Percentiles rank a stretch among this genome's conserved stretches.
Conservation (phyloP, 148 eudicot genomes). For the Tetragonia tetragonoides region DNA sequence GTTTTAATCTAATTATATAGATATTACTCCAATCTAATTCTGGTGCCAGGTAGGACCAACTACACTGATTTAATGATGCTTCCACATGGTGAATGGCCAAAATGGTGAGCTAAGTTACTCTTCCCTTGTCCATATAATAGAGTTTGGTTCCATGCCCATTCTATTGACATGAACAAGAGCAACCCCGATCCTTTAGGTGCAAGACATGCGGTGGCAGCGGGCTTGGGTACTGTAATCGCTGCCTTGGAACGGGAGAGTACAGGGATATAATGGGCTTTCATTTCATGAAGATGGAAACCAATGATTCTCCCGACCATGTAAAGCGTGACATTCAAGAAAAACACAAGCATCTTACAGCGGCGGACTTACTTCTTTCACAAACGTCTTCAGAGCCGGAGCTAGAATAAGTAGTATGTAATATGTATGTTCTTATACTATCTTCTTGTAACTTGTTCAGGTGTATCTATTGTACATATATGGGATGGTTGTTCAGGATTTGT, state of each 20-base stretch:
- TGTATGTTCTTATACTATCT: neutral
- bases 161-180: slow-evolving; percentile 4
- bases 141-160: neutral
- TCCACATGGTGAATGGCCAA: slow-evolving; percentile 91
- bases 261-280: slow-evolving; percentile 72
- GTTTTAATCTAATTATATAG: too few species aligned
- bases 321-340: slow-evolving; percentile 22
- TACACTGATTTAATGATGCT: slow-evolving; percentile 53
- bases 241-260: slow-evolving; percentile 86
- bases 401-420: neutral
- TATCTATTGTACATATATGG: neutral
- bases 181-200: slow-evolving; percentile 53
- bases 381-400: slow-evolving; percentile 17
- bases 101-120: slow-evolving; percentile 56
- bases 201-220: slow-evolving; percentile 88
- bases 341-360: slow-evolving; percentile 34
- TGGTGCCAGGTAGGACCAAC: slow-evolving; percentile 66
- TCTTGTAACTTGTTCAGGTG: neutral
- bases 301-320: slow-evolving; percentile 13
- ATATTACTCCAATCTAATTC: neutral
- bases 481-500: neutral
- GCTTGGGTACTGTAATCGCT: slow-evolving; percentile 67
- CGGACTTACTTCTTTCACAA: slow-evolving; percentile 41
- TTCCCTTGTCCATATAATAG: neutral
- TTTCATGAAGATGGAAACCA: slow-evolving; percentile 56